Evolutionary conservation across 495 filamentous ascomycete genomes (phyloP).

Genomic region (Penicillium bovifimosum): DNA sequence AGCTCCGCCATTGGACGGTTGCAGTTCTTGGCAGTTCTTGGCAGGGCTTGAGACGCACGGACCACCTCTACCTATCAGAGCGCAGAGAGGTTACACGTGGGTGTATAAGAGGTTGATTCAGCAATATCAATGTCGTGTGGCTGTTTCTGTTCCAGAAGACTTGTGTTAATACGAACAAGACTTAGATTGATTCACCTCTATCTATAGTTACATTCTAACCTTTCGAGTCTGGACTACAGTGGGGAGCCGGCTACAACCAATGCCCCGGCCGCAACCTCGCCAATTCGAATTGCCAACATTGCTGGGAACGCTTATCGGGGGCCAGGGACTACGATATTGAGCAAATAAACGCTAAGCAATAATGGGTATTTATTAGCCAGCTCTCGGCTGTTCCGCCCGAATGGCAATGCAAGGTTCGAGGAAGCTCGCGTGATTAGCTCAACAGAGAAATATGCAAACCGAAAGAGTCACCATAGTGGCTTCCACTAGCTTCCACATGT

Average conservation of each 20-base stretch:
- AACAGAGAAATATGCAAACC: neutral
- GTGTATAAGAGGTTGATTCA: neutral
- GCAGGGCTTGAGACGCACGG: neutral
- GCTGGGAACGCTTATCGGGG: constrained; percentile 32
- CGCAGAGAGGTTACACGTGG: neutral
- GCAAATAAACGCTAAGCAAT: constrained; percentile 30
- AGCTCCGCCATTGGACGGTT: neutral
- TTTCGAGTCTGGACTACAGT: too few relatives aligned
- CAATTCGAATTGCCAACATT: constrained; percentile 43
- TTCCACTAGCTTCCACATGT: too few relatives aligned
- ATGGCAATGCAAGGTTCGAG: constrained; percentile 28
- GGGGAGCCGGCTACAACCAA: constrained; percentile 37
- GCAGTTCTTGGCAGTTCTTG: constrained; percentile 7
- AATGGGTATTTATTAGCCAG: constrained; percentile 35
- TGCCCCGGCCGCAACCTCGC: constrained; percentile 45
- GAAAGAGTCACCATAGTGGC: too few relatives aligned
- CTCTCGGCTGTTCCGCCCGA: constrained; percentile 34
- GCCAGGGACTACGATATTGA: constrained; percentile 40
- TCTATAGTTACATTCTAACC: too few relatives aligned
- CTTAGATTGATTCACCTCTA: too few relatives aligned
- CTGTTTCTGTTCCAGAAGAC: neutral
- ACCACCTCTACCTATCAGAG: neutral
- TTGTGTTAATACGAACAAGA: constrained; percentile 18
- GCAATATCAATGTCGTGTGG: neutral
- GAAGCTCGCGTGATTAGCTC: neutral